A percentile compares a stretch with the other conserved stretches of the same genome.
These are phyloP conservation scores for Cryptococcus sp. DNA, from an alignment of 1,284 basidiomycete genomes.

Conservation along the genomic window DNA sequence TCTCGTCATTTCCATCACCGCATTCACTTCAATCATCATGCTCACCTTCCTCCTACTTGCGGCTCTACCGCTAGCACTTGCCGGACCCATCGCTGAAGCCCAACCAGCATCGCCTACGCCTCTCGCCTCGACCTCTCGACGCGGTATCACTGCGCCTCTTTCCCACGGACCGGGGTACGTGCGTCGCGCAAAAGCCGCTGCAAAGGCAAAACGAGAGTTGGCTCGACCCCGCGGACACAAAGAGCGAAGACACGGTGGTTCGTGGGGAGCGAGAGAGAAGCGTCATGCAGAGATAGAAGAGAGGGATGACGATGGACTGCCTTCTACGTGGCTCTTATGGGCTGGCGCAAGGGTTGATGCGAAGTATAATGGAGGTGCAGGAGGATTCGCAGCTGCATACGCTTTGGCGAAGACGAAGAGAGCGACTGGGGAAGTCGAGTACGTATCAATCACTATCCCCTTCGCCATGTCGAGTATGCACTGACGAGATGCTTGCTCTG, in stretches of 20 bases:
- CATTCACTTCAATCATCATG: conserved; percentile 8
- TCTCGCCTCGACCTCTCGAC: conserved; percentile 7
- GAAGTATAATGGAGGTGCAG: conserved; percentile 38
- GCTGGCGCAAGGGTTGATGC: conserved; percentile 40
- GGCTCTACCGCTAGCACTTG: conserved; percentile 19
- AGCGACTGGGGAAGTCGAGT: conserved; percentile 22
- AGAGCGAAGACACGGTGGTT: conserved; percentile 3
- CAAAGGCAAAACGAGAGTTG: conserved; percentile 20
- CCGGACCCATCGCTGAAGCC: conserved; percentile 23
- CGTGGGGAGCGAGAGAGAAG: not conserved
- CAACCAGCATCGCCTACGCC: conserved; percentile 10
- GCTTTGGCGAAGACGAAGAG: conserved; percentile 12
- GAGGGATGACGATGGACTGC: conserved; percentile 23
- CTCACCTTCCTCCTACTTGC: conserved; percentile 26
- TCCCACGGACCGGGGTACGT: conserved; percentile 22
- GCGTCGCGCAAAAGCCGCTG: conserved; percentile 24
- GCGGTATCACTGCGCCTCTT: conserved; percentile 32
- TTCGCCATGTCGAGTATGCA: too few relatives aligned
- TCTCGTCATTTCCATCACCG: too few relatives aligned
- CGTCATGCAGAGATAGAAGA: conserved; percentile 8
- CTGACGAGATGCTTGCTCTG: not conserved
- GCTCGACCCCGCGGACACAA: conserved; percentile 2
- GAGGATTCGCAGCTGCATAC: conserved; percentile 25
- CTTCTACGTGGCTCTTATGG: conserved; percentile 33
- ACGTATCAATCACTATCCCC: not conserved